Evolutionary conservation across 2,329 filamentous ascomycete genomes (phyloP), one percentile per base, ranked within the genome.

Genomic region (Talaromyces rugulosus): DNA sequence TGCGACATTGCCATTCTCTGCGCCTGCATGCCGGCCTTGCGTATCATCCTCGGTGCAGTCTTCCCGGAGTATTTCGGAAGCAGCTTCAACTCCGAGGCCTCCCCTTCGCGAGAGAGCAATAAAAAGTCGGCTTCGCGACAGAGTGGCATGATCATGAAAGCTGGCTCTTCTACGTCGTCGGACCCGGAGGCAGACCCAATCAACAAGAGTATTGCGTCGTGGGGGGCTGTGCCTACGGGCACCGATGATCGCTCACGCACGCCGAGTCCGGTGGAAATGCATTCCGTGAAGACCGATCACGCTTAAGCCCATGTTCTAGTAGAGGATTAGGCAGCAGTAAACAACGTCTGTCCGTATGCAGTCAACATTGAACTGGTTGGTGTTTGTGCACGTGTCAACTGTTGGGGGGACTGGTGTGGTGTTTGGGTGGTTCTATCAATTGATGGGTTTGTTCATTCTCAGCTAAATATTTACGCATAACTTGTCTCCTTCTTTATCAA

Each of bases 1-100:
- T 70, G 78, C 61, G 72, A 78, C 62, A 72, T 78, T 1, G 77
- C 76, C 30, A 76, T 80, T 58, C 75, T 80, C n/a, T 80, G 78
- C 65, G 75, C 75, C 7, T 79, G 78, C 67, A 74, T 81, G 66
- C 62, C 62, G n/a, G 56, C 61, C 9, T 18, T 62, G 23, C 61
- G 61, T 31, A 62, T 62, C 44, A 55, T 62, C 14, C 61, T 62
- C 2, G 61, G 61, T 28, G 57, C 61, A n/a, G 27, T 59, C 12
- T 51, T 59, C n/a, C 61, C 61, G 12, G 44, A 56, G 31, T 59
- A 62, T 16, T 62, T 62, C 18, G 61, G 61, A 12, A 62, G 61
- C 52, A 62, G 59, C 12, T 62, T 62, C 33, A 56, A 62, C 31
- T 62, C 61, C 18, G 44, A 34, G 11, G 55, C 52, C 9, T 57